phyloP scores from a whole-genome alignment of 352 stramenopile species.

The Globisporangium carolinianum region DNA sequence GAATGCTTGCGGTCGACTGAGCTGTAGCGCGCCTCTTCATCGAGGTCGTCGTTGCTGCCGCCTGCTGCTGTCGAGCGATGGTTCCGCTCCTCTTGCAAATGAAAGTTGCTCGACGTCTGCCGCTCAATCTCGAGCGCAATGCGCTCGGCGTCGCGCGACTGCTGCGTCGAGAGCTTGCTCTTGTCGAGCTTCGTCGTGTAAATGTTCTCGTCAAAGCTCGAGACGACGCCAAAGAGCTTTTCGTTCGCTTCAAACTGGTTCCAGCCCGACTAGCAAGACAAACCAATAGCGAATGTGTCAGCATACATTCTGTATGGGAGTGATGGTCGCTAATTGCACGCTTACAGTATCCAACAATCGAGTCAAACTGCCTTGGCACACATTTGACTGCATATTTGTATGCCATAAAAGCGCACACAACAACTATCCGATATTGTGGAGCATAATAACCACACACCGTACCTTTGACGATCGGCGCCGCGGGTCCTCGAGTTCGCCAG shows the following conservation, averaged over 20 bases:
- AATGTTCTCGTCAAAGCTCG: conserved; percentile 95
- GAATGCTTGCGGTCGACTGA: conserved; percentile 75
- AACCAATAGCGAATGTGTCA: not conserved
- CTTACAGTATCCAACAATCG: too few species aligned
- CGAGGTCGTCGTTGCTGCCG: conserved; percentile 72
- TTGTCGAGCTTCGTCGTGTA: conserved; percentile 98
- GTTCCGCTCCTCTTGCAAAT: conserved; percentile 92
- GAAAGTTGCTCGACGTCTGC: conserved; percentile 88
- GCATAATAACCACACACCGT: not conserved
- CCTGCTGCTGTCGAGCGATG: conserved; percentile 34
- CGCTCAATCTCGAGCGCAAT: conserved; percentile 94
- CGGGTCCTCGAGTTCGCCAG: conserved; percentile 58
- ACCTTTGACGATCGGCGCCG: conserved; percentile 36
- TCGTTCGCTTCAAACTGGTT: conserved; percentile 98
- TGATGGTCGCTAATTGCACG: not conserved
- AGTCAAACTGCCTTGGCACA: too few species aligned
- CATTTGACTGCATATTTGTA: not conserved
- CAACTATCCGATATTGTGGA: not conserved
- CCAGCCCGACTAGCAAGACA: conserved; percentile 50
- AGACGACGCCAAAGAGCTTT: conserved; percentile 94
- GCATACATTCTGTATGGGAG: not conserved
- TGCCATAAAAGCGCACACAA: not conserved
- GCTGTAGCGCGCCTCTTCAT: conserved; percentile 96
- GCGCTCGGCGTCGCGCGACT: conserved; percentile 86
- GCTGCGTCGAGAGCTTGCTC: conserved; percentile 81